These are phyloP conservation scores for Ceratocystis harringtonii DNA, from an alignment of 2,329 filamentous ascomycete genomes.

Conservation along the genomic window DNA sequence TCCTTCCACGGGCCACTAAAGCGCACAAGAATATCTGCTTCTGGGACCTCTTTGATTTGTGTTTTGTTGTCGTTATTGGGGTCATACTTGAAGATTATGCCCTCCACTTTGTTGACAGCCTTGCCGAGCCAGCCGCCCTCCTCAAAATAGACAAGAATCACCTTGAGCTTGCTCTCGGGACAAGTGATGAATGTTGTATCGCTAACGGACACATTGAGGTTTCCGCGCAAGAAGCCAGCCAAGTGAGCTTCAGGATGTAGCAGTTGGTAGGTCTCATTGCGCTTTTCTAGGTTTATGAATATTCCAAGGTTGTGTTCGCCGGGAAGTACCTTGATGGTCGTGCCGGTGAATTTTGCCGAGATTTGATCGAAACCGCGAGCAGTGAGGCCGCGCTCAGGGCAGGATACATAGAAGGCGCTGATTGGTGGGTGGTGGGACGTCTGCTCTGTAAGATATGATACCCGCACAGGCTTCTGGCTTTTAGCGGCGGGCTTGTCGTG, in stretches of 20 bases:
- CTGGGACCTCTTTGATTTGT: conserved; percentile 71
- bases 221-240: conserved; percentile 72
- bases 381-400: conserved; percentile 74
- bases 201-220: conserved; percentile 78
- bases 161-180: conserved; percentile 78
- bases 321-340: conserved; percentile 77
- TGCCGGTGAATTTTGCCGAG: conserved; percentile 93
- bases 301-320: conserved; percentile 93
- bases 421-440: conserved; percentile 96
- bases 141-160: conserved; percentile 82
- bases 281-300: conserved; percentile 70
- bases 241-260: conserved; percentile 90
- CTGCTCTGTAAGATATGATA: conserved; percentile 94
- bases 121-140: conserved; percentile 80
- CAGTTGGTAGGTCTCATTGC: conserved; percentile 84
- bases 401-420: conserved; percentile 87
- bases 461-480: conserved; percentile 45
- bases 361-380: conserved; percentile 92
- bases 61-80: conserved; percentile 68
- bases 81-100: conserved; percentile 81
- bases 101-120: conserved; percentile 79
- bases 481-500: conserved; percentile 28
- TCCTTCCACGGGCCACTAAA: conserved; percentile 80
- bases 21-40: conserved; percentile 66
- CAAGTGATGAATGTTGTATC: conserved; percentile 83